Evolutionary conservation across 148 eudicot genomes (phyloP).

Genomic region (Chenopodium suecicum): DNA sequence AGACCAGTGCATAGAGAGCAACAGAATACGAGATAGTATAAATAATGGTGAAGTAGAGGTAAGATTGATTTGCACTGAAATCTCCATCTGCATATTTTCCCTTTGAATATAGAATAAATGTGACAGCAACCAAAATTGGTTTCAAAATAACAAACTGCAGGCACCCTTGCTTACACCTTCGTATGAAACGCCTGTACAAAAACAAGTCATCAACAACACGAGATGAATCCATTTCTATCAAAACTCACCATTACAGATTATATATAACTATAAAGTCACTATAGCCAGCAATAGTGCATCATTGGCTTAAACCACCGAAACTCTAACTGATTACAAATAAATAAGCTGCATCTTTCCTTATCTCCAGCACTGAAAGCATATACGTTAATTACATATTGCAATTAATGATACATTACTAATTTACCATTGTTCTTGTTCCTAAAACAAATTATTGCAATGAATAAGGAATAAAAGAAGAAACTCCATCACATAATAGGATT

Average conservation of each 20-base stretch:
- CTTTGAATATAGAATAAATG: conserved; percentile 79
- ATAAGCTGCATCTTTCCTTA: background rate
- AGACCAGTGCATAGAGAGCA: conserved; percentile 88
- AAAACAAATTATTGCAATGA: background rate
- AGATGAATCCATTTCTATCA: conserved; percentile 4
- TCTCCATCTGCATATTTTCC: conserved; percentile 93
- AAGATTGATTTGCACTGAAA: conserved; percentile 82
- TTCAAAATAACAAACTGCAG: conserved; percentile 97
- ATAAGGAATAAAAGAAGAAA: no score
- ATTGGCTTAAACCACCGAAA: background rate
- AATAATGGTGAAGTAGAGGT: conserved; percentile 87
- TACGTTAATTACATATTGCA: background rate
- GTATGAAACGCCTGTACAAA: conserved; percentile 79
- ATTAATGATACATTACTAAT: background rate
- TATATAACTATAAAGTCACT: background rate
- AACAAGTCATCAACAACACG: conserved; percentile 1
- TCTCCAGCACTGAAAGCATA: background rate
- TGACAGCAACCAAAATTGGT: conserved; percentile 77
- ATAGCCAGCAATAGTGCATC: background rate
- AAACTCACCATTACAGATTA: background rate
- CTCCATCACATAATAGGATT: background rate
- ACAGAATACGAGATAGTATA: conserved; percentile 83
- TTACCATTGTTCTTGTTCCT: background rate
- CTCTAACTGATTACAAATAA: background rate
- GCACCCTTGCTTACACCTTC: conserved; percentile 96